These are phyloP conservation scores for Akanthomyces uredinophilus DNA, from an alignment of 2,329 filamentous ascomycete species.

Conservation along the genomic window DNA sequence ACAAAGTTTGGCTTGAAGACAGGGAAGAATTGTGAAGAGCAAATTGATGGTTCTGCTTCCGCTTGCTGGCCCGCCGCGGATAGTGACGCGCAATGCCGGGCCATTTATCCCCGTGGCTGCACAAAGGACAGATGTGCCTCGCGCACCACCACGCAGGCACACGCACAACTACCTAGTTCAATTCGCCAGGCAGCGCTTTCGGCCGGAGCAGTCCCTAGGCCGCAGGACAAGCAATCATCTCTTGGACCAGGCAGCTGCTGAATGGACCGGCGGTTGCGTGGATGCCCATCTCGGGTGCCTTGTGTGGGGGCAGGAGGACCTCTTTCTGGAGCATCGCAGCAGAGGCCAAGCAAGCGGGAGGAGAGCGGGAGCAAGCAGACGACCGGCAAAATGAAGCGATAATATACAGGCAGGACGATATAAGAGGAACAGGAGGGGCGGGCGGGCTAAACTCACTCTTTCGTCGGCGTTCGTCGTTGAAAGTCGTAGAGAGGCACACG, in stretches of 20 bases:
- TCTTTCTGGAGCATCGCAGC: conserved; percentile 9
- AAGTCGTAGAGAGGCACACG: neutral
- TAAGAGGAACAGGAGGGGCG: neutral
- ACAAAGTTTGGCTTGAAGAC: neutral
- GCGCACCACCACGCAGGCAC: neutral
- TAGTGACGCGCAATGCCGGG: neutral
- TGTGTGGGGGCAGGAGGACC: conserved; percentile 11
- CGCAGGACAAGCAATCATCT: neutral
- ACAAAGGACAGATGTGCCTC: conserved; percentile 13
- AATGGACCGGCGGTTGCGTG: neutral
- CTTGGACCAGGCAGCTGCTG: neutral
- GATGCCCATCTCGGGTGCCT: conserved; percentile 3
- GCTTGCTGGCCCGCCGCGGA: neutral
- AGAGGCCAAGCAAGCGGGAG: neutral
- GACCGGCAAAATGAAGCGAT: neutral
- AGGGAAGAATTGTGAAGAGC: neutral
- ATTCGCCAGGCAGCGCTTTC: neutral
- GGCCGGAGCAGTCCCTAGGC: neutral
- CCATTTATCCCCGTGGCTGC: conserved; percentile 6
- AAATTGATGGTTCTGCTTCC: neutral
- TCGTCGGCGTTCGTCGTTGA: conserved; percentile 4
- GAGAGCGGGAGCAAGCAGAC: neutral
- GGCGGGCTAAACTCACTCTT: conserved; percentile 12
- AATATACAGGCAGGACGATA: neutral
- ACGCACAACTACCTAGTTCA: neutral